These are phyloP conservation scores for Fraxinus pennsylvanica DNA, from an alignment of 257 asterid genomes.

Conservation along the genomic window DNA sequence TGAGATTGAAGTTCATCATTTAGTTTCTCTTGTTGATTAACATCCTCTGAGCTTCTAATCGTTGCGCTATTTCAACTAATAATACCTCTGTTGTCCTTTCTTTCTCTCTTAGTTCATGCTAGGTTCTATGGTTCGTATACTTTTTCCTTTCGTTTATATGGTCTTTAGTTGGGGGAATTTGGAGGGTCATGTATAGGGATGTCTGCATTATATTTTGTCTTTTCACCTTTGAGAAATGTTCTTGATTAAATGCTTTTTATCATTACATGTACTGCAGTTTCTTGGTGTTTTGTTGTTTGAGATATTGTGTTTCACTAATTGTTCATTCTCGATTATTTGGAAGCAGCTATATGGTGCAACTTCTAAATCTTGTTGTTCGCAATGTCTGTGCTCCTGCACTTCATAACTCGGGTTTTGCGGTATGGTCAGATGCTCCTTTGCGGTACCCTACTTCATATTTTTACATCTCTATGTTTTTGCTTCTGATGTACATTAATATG, in stretches of 20 bases:
- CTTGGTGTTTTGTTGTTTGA: slow-evolving; percentile 10
- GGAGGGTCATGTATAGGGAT: background rate
- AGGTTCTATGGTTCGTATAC: slow-evolving; percentile 1
- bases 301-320: slow-evolving; percentile 27
- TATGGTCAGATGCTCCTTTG: slow-evolving; percentile 38
- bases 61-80: slow-evolving; percentile 1
- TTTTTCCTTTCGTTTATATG: slow-evolving; percentile 10
- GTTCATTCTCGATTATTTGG: slow-evolving; percentile 26
- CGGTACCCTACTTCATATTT: background rate
- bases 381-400: slow-evolving; percentile 85
- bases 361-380: slow-evolving; percentile 74
- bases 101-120: background rate
- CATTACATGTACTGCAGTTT: background rate
- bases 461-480: background rate
- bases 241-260: slow-evolving; percentile 6
- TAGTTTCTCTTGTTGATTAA: slow-evolving; percentile 15
- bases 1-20: slow-evolving; percentile 12
- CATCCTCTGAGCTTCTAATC: slow-evolving; percentile 22
- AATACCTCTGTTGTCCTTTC: slow-evolving; percentile 2
- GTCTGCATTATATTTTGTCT: background rate
- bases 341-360: slow-evolving; percentile 92
- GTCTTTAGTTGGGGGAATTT: background rate
- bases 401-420: slow-evolving; percentile 99
- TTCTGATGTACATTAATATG: background rate
- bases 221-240: slow-evolving; percentile 8